These are phyloP conservation scores for Nitzschia inconspicua DNA, from an alignment of 108 stramenopile genomes.

Conservation along the genomic window DNA sequence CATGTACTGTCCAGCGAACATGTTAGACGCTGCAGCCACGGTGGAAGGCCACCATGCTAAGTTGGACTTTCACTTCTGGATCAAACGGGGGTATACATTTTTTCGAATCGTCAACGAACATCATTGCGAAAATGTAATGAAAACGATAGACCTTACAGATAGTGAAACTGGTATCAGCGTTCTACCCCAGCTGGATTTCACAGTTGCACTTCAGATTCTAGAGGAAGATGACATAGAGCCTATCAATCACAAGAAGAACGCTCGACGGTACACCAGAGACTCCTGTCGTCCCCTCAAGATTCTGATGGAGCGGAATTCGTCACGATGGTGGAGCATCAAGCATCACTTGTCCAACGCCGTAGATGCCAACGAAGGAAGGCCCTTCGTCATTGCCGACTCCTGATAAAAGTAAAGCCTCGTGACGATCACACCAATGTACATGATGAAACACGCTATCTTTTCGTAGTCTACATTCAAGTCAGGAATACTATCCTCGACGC, in stretches of 20 bases:
- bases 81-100: background rate
- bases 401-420: slow-evolving; percentile 3
- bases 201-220: slow-evolving; percentile 1
- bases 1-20: background rate
- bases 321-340: slow-evolving; percentile 11
- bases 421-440: slow-evolving; percentile 3
- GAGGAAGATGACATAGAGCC: slow-evolving; percentile 9
- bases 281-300: background rate
- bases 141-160: too few species aligned
- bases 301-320: background rate
- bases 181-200: background rate
- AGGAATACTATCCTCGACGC: background rate
- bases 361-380: background rate
- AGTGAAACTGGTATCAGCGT: too few species aligned
- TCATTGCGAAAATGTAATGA: too few species aligned
- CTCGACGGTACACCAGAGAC: background rate
- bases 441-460: background rate
- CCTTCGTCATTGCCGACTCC: background rate
- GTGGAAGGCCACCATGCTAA: background rate
- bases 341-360: slow-evolving; percentile 5
- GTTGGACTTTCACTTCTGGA: slow-evolving; percentile 1
- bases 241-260: too few species aligned
- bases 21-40: background rate
- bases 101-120: too few species aligned
- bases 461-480: slow-evolving; percentile 3